Percentiles rank a stretch among this genome's conserved stretches.
These are phyloP conservation scores for Starmerella vaccinii DNA, from an alignment of 805 yeast species.

Conservation along the genomic window DNA sequence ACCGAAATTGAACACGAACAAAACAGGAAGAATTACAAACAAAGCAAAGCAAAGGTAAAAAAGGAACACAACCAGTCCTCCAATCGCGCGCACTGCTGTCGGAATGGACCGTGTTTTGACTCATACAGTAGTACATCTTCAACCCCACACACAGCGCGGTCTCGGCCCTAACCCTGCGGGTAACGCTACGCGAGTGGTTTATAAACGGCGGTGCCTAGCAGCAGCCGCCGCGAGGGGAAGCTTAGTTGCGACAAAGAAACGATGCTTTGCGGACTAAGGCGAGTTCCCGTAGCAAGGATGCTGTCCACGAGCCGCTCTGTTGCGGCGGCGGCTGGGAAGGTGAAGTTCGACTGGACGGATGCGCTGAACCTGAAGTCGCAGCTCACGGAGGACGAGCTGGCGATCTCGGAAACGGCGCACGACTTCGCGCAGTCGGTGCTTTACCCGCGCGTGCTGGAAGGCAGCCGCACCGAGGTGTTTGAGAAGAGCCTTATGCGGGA, in stretches of 20 bases:
- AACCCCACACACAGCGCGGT: too few relatives aligned
- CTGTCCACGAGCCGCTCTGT: slow-evolving; percentile 5
- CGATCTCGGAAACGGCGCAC: slow-evolving; percentile 32
- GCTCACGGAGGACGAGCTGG: slow-evolving; percentile 34
- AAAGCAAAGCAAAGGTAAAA: too few relatives aligned
- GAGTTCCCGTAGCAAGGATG: not conserved
- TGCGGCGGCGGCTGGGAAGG: not conserved
- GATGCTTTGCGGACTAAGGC: not conserved
- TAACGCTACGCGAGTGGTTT: not conserved
- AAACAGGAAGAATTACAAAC: too few relatives aligned
- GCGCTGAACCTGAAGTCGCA: slow-evolving; percentile 31
- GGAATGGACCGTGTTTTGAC: too few relatives aligned
- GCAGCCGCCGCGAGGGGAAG: too few relatives aligned
- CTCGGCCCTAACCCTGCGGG: too few relatives aligned
- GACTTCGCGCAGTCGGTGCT: slow-evolving; percentile 33
- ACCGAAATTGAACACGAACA: too few relatives aligned
- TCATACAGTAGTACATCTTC: too few relatives aligned
- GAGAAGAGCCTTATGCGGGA: slow-evolving; percentile 32
- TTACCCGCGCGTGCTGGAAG: slow-evolving; percentile 35
- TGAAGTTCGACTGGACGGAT: slow-evolving; percentile 33
- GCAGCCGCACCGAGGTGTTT: slow-evolving; percentile 34
- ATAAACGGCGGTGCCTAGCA: not conserved
- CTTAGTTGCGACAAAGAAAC: not conserved
- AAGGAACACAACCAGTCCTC: too few relatives aligned
- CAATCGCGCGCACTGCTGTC: too few relatives aligned